Evolutionary conservation across 75 land plant species (phyloP), one percentile per base, ranked within the genome.

Genomic region (Pinus tabuliformis): DNA sequence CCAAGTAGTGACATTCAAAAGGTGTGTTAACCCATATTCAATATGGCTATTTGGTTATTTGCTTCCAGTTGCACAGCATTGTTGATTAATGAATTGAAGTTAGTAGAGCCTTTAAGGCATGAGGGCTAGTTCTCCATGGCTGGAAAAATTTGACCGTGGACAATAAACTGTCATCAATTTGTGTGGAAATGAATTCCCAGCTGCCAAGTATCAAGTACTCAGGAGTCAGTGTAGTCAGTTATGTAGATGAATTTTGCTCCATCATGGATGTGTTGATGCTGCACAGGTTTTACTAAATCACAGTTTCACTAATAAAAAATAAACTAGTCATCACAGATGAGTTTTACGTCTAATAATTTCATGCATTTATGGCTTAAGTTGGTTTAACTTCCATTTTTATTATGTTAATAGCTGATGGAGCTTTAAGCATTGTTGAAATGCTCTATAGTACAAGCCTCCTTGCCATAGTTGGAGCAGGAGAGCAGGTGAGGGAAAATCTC

Each of bases 401-500:
- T 62, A 16, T 81, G 58, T 82, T 58, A 45, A 16, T 78, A 91
- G 96, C 78, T 64, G 73, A 84, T 74, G 96, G 96, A 22, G 90
- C 86, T 18, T 79, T 89, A 26, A 82, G 45, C 64, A 86, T 91
- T 81, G 94, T 88, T 71, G 96, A 93, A 74, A 93, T 93, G 96
- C 86, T 91, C 54, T 91, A 78, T 73, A 87, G 89, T 77, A 74
- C 92, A 54, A 93, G 84, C 76, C 86, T 93, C 60, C 79, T 93
- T 58, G 92, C 90, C 52, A 79, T 93, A 70, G 96, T 93, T 61
- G 96, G 96, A 64, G 91, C 96, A 76, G 96, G 96, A 21, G 92
- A 93, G 58, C 93, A 93, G 95, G 94, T 90, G 37, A 57, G 6
- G 24, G 30, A 30, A 20, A 37, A 59, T 63, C 11, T 58, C 24